phyloP scores from a whole-genome alignment of 495 filamentous ascomycete species.

The Clavariopsis aquatica region DNA sequence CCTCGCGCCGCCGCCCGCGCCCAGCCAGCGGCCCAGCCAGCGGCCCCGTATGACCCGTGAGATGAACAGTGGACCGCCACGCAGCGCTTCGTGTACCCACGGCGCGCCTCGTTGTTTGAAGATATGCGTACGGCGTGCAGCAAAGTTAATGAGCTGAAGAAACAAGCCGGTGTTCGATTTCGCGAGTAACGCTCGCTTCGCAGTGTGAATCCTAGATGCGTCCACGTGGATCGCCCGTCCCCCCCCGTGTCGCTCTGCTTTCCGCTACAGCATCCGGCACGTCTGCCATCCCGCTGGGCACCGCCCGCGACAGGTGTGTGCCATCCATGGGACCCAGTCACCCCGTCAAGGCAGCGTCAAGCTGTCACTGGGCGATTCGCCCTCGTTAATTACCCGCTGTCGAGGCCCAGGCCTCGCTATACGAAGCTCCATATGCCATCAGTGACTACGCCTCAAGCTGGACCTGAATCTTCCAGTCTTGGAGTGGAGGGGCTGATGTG shows the following conservation, averaged over 20 bases:
- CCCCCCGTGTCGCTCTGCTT: not conserved
- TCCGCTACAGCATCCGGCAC: not conserved
- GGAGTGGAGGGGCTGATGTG: no score
- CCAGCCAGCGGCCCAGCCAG: no score
- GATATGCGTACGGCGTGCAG: not conserved
- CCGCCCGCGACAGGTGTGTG: not conserved
- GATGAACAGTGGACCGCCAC: not conserved
- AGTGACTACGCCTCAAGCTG: no score
- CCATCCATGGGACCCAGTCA: not conserved
- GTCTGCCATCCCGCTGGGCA: no score
- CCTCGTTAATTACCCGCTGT: not conserved
- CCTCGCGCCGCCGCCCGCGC: no score
- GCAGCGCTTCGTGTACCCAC: not conserved
- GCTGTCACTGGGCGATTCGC: not conserved
- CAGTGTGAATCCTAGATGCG: not conserved
- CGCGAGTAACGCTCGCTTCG: not conserved
- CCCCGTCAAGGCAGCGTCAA: not conserved
- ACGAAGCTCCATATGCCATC: no score
- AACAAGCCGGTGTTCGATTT: not conserved
- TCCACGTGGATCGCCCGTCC: not conserved
- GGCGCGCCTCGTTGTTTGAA: not conserved
- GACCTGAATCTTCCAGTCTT: no score
- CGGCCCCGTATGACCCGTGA: no score
- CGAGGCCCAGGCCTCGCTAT: no score
- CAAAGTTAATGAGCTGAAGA: not conserved